These are phyloP conservation scores for Fagopyrum tataricum DNA, from an alignment of 148 eudicot genomes.

Conservation along the genomic window DNA sequence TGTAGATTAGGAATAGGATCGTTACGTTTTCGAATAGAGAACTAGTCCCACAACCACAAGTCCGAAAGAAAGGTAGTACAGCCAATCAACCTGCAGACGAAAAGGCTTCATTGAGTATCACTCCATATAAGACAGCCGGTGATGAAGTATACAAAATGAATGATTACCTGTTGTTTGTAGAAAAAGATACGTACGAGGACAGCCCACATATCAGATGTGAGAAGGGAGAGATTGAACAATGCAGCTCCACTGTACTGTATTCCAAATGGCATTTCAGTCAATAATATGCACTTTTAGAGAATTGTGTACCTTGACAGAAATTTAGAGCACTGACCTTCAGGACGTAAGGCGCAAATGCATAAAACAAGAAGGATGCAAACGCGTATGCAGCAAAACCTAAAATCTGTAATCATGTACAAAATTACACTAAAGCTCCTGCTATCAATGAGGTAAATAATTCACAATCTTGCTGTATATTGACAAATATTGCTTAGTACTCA, in stretches of 20 bases:
- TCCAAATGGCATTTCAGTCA: neutral
- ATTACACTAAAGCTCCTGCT: neutral
- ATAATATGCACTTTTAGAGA: too few relatives aligned
- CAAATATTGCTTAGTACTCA: conserved; percentile 29
- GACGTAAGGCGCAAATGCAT: conserved; percentile 50
- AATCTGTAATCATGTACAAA: conserved; percentile 31
- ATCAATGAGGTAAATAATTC: too few relatives aligned
- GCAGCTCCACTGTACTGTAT: conserved; percentile 75
- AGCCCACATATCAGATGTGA: conserved; percentile 98
- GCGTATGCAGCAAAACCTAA: conserved; percentile 57
- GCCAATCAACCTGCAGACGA: conserved; percentile 75
- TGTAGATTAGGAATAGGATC: neutral
- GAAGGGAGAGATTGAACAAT: conserved; percentile 73
- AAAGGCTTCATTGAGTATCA: neutral
- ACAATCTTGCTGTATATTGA: neutral
- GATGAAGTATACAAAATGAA: neutral
- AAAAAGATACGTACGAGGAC: conserved; percentile 67
- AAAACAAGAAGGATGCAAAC: conserved; percentile 46
- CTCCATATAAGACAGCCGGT: neutral
- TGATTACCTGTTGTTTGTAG: conserved; percentile 66
- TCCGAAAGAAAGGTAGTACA: conserved; percentile 62
- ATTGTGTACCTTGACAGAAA: neutral
- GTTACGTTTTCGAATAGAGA: conserved; percentile 60
- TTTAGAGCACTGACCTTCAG: conserved; percentile 46
- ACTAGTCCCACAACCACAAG: conserved; percentile 62